A percentile compares a stretch with the other conserved stretches of the same genome.
Evolutionary conservation across 2,329 filamentous ascomycete genomes (phyloP).

Genomic region (Colletotrichum lentis): DNA sequence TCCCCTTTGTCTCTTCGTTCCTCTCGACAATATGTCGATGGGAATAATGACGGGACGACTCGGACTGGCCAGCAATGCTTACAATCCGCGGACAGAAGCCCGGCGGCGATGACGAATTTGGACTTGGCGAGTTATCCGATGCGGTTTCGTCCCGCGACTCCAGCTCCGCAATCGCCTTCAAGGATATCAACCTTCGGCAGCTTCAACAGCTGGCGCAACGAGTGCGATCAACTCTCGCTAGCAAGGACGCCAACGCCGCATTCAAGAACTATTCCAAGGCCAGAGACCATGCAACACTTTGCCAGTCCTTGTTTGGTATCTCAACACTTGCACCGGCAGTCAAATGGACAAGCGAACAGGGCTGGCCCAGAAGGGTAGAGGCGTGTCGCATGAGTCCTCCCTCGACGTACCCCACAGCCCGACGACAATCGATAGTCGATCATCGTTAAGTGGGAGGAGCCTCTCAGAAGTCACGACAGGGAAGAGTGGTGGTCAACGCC

Average conservation of each 20-base stretch:
- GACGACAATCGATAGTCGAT: neutral
- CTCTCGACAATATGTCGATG: neutral
- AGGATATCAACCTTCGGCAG: constrained; percentile 49
- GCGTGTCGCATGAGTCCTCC: neutral
- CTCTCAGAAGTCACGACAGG: constrained; percentile 11
- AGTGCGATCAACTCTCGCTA: constrained; percentile 47
- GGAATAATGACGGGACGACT: neutral
- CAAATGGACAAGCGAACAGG: neutral
- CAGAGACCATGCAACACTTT: constrained; percentile 38
- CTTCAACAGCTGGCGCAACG: constrained; percentile 49
- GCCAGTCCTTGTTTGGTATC: constrained; percentile 4
- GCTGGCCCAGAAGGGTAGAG: neutral
- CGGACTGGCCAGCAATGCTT: constrained; percentile 1
- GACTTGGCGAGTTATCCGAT: neutral
- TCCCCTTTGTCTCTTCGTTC: neutral
- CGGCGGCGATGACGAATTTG: constrained; percentile 1
- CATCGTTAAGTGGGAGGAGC: constrained; percentile 13
- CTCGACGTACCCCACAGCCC: constrained; percentile 11
- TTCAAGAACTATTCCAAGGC: constrained; percentile 56
- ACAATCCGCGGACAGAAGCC: constrained; percentile 8
- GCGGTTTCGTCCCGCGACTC: constrained; percentile 37
- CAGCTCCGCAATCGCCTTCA: constrained; percentile 41
- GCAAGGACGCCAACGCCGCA: constrained; percentile 53
- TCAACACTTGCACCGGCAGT: neutral
- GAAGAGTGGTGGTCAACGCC: constrained; percentile 39